Percentiles rank a stretch among this genome's conserved stretches.
These are phyloP conservation scores for Sporothrix protearum DNA, from an alignment of 2,329 filamentous ascomycete species.

Conservation along the genomic window DNA sequence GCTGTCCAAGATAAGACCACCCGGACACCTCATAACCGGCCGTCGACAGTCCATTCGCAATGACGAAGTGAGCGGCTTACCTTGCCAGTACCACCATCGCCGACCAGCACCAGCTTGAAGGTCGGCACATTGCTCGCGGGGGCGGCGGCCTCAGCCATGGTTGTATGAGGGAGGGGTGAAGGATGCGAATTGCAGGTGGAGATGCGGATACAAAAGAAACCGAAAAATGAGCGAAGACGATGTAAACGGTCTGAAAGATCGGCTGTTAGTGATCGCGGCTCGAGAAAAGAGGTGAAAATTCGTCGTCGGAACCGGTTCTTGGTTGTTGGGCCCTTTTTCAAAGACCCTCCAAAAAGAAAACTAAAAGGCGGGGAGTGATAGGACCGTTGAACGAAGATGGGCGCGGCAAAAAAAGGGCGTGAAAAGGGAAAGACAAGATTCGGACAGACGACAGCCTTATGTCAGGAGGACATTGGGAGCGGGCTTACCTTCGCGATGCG, in stretches of 20 bases:
- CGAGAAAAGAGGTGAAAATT: background rate
- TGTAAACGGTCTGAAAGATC: background rate
- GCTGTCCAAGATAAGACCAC: background rate
- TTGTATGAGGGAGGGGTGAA: conserved; percentile 31
- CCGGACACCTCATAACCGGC: background rate
- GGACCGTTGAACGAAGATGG: background rate
- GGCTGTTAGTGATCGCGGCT: background rate
- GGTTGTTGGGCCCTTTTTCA: background rate
- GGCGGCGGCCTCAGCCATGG: conserved; percentile 60
- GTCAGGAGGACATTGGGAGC: background rate
- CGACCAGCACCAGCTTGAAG: conserved; percentile 99
- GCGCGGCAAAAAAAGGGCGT: background rate
- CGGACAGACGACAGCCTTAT: background rate
- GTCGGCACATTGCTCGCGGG: conserved; percentile 57
- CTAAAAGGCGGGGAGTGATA: conserved; percentile 21
- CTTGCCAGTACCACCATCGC: conserved; percentile 99
- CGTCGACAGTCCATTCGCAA: background rate
- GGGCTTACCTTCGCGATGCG: conserved; percentile 26
- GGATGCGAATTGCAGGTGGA: background rate
- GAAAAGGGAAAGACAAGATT: background rate
- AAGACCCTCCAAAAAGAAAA: conserved; percentile 5
- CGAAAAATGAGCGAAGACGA: conserved; percentile 19
- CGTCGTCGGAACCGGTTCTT: background rate
- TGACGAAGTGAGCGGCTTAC: conserved; percentile 50
- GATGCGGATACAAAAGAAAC: conserved; percentile 15